Base-by-base conservation (phyloP, 352 stramenopile genomes). In the Hyaloperonospora brassicae region DNA sequence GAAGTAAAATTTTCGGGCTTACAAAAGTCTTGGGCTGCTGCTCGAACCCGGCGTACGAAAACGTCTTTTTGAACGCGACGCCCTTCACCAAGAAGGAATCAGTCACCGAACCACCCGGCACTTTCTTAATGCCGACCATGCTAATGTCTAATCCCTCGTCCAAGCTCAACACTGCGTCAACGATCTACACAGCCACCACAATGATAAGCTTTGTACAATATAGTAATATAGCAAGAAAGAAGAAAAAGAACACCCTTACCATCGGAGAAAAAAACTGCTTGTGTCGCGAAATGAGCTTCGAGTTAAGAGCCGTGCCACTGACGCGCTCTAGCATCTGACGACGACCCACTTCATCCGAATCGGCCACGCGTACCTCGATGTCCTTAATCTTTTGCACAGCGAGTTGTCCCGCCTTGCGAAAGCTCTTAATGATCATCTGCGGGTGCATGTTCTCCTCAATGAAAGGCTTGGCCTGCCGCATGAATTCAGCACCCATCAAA, bases 11-110 rank as follows among this genome's bases (percentile, higher is more conserved):
- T 65, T 98, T 98, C 1, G 96, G 95, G 73, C 97, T 89, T 13
- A 74, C 66, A 66, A 99, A 98, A 47, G 84, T 85, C 79, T 99
- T 99, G 40, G 96, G 97, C 87, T 99, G 97, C 86, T 99, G 96
- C 76, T 99, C 97, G 65, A 99, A 99, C n/a, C 97, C 97, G 7
- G 97, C 97, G 70, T 99, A 99, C 49, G 89, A 98, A 68, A 99
- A 99, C 23, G 97, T 99, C 76, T 99, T 99, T 76, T 98, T 98
- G 82, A 99, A 99, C 2, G 97, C 97, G 2, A 99, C 97, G 24
- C 96, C 96, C 53, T 96, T 80, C 11, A 99, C 96, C 5, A 99
- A 76, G 71, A 98, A 98, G 51, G 93, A 98, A 67, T 98, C 92
- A 50, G 91, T 97, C 25, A 98, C 95, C 41, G 96, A 98, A 14